Evolutionary conservation across 148 eudicot genomes (phyloP).

Genomic region (Dianthus caryophyllus): DNA sequence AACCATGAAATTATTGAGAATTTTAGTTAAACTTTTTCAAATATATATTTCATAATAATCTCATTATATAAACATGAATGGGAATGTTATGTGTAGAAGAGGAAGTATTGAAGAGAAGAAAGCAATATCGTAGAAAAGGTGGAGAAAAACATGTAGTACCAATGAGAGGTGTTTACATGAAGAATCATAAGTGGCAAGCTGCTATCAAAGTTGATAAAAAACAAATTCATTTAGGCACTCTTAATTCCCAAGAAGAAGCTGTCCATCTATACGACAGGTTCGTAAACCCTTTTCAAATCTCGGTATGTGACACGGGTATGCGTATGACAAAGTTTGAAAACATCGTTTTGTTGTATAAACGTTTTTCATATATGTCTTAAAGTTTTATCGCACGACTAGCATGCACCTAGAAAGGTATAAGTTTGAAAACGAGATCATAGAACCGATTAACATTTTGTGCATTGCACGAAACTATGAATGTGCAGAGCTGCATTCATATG

Average conservation of each 20-base stretch:
- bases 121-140: conserved; percentile 3
- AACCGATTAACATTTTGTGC: not conserved
- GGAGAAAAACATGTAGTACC: conserved; percentile 53
- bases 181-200: conserved; percentile 96
- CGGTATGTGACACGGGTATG: too few relatives aligned
- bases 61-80: too few relatives aligned
- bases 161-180: conserved; percentile 85
- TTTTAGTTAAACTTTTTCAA: too few relatives aligned
- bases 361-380: too few relatives aligned
- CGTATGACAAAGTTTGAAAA: too few relatives aligned
- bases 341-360: too few relatives aligned
- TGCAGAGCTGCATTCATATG: conserved; percentile 95
- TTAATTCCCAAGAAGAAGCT: conserved; percentile 79
- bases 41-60: too few relatives aligned
- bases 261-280: conserved; percentile 91
- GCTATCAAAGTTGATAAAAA: conserved; percentile 95
- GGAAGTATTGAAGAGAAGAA: conserved; percentile 43
- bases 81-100: conserved; percentile 19
- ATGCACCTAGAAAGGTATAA: too few relatives aligned
- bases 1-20: too few relatives aligned
- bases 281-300: not conserved
- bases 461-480: conserved; percentile 24
- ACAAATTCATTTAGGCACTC: conserved; percentile 94
- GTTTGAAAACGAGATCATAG: too few relatives aligned
- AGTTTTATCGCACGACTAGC: too few relatives aligned